These are phyloP conservation scores for Aphanoascus verrucosus DNA, from an alignment of 2,329 filamentous ascomycete genomes.

Conservation along the genomic window DNA sequence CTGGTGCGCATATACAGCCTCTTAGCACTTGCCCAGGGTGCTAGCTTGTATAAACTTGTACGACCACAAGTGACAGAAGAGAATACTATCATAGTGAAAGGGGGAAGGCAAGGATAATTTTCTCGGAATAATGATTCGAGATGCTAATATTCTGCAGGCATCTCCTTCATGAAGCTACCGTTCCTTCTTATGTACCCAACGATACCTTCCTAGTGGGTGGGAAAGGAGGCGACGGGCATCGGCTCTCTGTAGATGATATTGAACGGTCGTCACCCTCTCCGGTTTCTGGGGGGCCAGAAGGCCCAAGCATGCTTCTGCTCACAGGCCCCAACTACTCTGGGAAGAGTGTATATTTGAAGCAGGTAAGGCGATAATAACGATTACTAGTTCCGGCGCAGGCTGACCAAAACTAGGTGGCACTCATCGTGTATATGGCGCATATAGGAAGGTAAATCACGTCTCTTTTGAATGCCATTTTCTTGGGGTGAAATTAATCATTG, in stretches of 20 bases:
- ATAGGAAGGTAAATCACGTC: slow-evolving; percentile 48
- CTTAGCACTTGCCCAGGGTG: slow-evolving; percentile 67
- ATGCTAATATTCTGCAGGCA: slow-evolving; percentile 42
- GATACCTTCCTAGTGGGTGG: slow-evolving; percentile 61
- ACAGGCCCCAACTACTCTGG: slow-evolving; percentile 95
- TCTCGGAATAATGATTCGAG: not conserved
- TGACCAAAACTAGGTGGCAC: slow-evolving; percentile 47
- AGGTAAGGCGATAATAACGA: slow-evolving; percentile 33
- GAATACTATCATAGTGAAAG: slow-evolving; percentile 62
- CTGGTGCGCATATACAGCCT: slow-evolving; percentile 40
- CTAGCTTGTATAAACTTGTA: slow-evolving; percentile 60
- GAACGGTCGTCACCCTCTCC: not conserved
- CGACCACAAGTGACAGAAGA: slow-evolving; percentile 58
- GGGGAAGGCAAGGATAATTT: slow-evolving; percentile 50
- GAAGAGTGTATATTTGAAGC: slow-evolving; percentile 92
- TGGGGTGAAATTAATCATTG: slow-evolving; percentile 7
- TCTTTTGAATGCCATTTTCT: not conserved
- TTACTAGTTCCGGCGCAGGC: not conserved
- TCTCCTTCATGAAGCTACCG: slow-evolving; percentile 72
- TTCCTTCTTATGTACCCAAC: slow-evolving; percentile 73
- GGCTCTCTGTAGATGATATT: not conserved
- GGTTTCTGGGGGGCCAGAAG: slow-evolving; percentile 15
- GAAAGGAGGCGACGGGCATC: not conserved
- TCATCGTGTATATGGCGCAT: slow-evolving; percentile 87
- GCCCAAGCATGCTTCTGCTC: slow-evolving; percentile 62